Evolutionary conservation across 1,284 basidiomycete genomes (phyloP).

Genomic region (Ceratobasidium papillatum): DNA sequence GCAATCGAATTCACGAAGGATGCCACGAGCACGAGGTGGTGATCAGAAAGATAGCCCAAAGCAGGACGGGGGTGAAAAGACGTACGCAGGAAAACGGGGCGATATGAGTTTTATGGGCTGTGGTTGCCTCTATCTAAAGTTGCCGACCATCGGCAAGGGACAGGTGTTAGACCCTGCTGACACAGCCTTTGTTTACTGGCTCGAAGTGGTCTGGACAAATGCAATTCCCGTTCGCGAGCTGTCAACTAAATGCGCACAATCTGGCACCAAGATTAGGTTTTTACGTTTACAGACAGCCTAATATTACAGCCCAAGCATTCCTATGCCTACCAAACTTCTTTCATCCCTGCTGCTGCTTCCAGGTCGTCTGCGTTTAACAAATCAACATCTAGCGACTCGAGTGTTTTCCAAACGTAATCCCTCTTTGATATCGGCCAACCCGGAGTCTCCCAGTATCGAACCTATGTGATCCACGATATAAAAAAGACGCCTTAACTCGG

Average conservation of each 20-base stretch:
- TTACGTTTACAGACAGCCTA: too few relatives aligned
- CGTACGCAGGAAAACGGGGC: constrained; percentile 3
- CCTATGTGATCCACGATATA: neutral
- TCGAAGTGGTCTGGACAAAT: neutral
- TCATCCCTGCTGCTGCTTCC: constrained; percentile 28
- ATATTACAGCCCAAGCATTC: too few relatives aligned
- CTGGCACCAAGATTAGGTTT: too few relatives aligned
- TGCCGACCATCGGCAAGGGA: neutral
- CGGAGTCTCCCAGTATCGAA: constrained; percentile 38
- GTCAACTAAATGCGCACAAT: neutral
- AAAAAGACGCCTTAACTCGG: neutral
- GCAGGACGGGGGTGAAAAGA: neutral
- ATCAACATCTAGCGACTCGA: constrained; percentile 22
- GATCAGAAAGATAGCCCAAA: constrained; percentile 23
- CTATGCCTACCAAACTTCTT: constrained; percentile 21
- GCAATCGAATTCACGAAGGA: neutral
- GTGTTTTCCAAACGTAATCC: constrained; percentile 33
- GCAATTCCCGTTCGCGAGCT: neutral
- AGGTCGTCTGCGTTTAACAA: constrained; percentile 35
- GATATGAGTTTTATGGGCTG: neutral
- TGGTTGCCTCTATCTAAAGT: constrained; percentile 3
- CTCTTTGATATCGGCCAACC: constrained; percentile 29
- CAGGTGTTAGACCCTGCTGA: constrained; percentile 6
- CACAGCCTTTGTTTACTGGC: neutral
- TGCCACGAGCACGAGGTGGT: constrained; percentile 17